phyloP scores from a whole-genome alignment of 1,284 basidiomycete genomes.

The Meira nashicola region DNA sequence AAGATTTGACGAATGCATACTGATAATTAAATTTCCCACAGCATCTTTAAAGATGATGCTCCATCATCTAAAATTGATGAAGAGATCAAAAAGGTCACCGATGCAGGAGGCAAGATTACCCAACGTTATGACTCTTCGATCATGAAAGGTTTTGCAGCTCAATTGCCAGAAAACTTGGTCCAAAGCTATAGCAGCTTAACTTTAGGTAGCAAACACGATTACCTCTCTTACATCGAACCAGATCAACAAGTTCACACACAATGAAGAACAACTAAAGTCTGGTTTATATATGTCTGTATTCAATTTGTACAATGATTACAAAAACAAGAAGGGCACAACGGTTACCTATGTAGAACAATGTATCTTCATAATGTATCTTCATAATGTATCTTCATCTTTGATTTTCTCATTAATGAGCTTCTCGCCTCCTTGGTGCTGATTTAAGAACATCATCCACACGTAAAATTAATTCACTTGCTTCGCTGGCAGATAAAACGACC shows the following conservation, averaged over 20 bases:
- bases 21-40: conserved; percentile 4
- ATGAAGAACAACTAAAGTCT: conserved; percentile 7
- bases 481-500: conserved; percentile 86
- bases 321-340: neutral
- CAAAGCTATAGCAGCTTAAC: conserved; percentile 23
- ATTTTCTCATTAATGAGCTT: conserved; percentile 53
- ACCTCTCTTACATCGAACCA: conserved; percentile 48
- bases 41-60: conserved; percentile 39
- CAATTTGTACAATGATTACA: neutral
- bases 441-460: conserved; percentile 67
- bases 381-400: neutral
- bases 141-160: conserved; percentile 43
- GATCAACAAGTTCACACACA: conserved; percentile 38
- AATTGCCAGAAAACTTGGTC: conserved; percentile 27
- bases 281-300: neutral
- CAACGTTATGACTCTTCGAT: conserved; percentile 41
- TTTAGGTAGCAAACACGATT: conserved; percentile 31
- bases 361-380: neutral
- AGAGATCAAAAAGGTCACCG: conserved; percentile 24
- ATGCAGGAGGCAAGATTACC: conserved; percentile 35
- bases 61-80: conserved; percentile 31
- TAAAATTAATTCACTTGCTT: conserved; percentile 98
- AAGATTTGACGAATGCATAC: no score
- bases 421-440: conserved; percentile 61
- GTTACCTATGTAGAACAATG: no score